Percentiles rank a stretch among this genome's conserved stretches.
Evolutionary conservation across 805 yeast genomes (phyloP).

Genomic region (Priceomyces haplophilus): DNA sequence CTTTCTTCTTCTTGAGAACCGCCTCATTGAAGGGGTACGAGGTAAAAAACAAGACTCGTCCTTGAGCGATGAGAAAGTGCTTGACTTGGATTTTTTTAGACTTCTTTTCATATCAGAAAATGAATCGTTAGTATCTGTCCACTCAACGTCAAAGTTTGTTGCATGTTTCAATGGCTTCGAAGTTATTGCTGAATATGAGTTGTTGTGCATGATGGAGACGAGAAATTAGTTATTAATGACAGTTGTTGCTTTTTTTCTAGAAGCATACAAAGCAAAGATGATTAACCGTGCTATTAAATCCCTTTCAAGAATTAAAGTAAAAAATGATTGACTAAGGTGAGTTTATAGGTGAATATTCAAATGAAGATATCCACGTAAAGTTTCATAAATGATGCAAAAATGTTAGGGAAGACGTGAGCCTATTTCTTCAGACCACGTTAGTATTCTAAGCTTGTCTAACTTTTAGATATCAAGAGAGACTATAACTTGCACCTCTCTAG

Average conservation of each 20-base stretch:
- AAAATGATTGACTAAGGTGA: slow-evolving; percentile 11
- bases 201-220: slow-evolving; percentile 8
- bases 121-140: slow-evolving; percentile 21
- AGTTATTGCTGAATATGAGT: slow-evolving; percentile 12
- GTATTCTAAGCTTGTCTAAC: background rate
- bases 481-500: background rate
- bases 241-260: background rate
- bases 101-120: background rate
- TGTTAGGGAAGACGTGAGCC: slow-evolving; percentile 2
- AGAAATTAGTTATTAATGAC: background rate
- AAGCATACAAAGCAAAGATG: background rate
- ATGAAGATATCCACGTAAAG: slow-evolving; percentile 7
- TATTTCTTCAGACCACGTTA: background rate
- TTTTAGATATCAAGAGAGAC: no score
- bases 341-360: slow-evolving; percentile 8
- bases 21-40: slow-evolving; percentile 9
- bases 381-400: background rate
- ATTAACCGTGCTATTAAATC: no score
- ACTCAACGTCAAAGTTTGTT: slow-evolving; percentile 16
- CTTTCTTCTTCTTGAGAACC: slow-evolving; percentile 7
- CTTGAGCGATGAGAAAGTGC: slow-evolving; percentile 7
- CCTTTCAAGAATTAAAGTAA: slow-evolving; percentile 4
- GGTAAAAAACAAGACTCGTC: background rate
- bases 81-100: slow-evolving; percentile 5
- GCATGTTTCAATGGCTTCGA: slow-evolving; percentile 26